Percentiles rank a stretch among this genome's conserved stretches.
Conservation (phyloP, 192 early-diverging fungal genomes). For the Thamnidium elegans region DNA sequence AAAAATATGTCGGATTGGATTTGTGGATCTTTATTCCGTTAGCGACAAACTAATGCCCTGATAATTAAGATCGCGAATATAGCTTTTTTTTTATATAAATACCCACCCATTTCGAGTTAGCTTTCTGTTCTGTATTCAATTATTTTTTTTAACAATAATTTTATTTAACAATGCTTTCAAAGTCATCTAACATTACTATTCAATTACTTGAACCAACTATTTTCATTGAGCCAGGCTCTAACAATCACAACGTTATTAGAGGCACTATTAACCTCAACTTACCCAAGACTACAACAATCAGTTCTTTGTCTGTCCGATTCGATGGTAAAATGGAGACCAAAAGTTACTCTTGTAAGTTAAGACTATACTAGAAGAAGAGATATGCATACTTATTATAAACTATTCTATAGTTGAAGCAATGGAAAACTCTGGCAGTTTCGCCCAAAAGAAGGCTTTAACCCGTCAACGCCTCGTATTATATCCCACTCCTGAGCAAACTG, state of each 20-base stretch:
- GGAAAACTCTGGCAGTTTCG: not conserved
- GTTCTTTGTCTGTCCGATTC: constrained; percentile 3
- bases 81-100: not conserved
- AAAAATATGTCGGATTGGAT: too few relatives aligned
- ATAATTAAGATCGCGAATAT: too few relatives aligned
- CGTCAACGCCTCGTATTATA: not conserved
- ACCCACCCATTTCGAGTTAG: not conserved
- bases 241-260: constrained; percentile 1
- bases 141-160: constrained; percentile 17
- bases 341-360: not conserved
- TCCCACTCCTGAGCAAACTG: not conserved
- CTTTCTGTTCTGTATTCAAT: not conserved
- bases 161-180: constrained; percentile 3
- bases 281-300: constrained; percentile 7
- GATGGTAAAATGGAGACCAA: constrained; percentile 9
- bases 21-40: too few relatives aligned
- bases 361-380: not conserved
- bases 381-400: not conserved
- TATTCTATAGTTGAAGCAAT: constrained; percentile 4
- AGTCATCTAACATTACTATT: constrained; percentile 7
- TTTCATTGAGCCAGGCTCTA: not conserved
- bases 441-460: not conserved
- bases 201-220: constrained; percentile 16
- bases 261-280: constrained; percentile 4
- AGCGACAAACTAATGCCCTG: too few relatives aligned